Conservation (phyloP, 2,329 filamentous ascomycete genomes). For the Pseudogymnoascus sp. region DNA sequence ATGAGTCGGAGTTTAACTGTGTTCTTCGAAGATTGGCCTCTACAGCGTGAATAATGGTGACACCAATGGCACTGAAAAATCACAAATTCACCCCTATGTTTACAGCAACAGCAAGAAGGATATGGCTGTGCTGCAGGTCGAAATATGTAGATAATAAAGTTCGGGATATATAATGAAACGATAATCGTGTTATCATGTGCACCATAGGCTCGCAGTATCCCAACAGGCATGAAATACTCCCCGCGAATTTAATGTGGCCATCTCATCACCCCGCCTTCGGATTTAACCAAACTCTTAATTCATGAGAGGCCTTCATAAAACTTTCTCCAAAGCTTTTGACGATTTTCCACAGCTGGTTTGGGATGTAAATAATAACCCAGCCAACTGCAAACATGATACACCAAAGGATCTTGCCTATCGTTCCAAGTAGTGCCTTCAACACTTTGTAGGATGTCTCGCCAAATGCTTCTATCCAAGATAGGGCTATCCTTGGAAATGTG, state of each 20-base stretch:
- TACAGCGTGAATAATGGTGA: background rate
- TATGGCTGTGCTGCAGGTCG: no score
- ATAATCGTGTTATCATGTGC: background rate
- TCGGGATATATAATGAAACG: no score
- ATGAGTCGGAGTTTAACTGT: background rate
- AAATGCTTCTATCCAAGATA: slow-evolving; percentile 20
- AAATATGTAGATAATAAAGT: no score
- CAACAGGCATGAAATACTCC: background rate
- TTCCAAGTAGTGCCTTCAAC: slow-evolving; percentile 29
- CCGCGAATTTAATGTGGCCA: background rate
- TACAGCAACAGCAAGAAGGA: no score
- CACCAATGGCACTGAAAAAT: background rate
- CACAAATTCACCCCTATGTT: no score
- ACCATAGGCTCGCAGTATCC: background rate
- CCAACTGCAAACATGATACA: slow-evolving; percentile 22
- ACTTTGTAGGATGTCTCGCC: slow-evolving; percentile 24
- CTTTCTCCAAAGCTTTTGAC: slow-evolving; percentile 27
- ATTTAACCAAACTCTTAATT: slow-evolving; percentile 32
- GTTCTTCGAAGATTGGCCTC: slow-evolving; percentile 1
- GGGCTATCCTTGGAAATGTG: slow-evolving; percentile 25
- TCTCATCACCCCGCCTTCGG: slow-evolving; percentile 27
- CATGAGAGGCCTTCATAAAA: slow-evolving; percentile 28
- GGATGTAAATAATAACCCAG: slow-evolving; percentile 31
- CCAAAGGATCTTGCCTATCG: slow-evolving; percentile 26
- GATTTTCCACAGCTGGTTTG: slow-evolving; percentile 29